Base-by-base conservation (phyloP, 1,284 basidiomycete genomes). In the Amylostereum areolatum region DNA sequence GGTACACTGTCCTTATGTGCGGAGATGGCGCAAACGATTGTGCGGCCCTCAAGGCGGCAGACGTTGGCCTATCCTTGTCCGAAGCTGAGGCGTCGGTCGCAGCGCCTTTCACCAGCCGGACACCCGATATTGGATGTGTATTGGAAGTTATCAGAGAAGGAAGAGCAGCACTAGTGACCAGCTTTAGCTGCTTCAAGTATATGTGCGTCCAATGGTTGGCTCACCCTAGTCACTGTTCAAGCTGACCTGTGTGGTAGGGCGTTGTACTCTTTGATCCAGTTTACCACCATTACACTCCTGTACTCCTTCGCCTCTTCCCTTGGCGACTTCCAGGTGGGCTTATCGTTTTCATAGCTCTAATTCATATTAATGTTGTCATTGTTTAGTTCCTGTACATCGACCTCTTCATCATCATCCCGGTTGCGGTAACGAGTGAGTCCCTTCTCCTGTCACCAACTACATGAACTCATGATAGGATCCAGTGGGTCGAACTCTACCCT, bases 71-170 rank as follows among this genome's bases (percentile, higher is more conserved):
- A 44, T 98, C 95, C 3, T 70, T 99, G 11, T 97, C 93, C 0
- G 97, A 99, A 66, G 97, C 97, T 0, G 97, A 99, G 67, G 97
- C 97, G 2, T 96, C 92, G 11, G 96, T 99, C n/a, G 97, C 97
- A 3, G 97, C 97, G 8, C 97, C 97, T 1, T 99, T 99, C 68
- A 99, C 97, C 3, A 90, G 89, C 54, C 87, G 85, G 41, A 91
- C 85, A 1, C 92, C 96, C 5, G 97, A 99, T 68, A 97, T 99
- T 59, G 83, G 88, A 27, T 99, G 97, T 64, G 92, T 98, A 42
- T 80, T 98, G 43, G 94, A 99, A 59, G 89, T 99, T 49, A 97
- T 99, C 72, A 91, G 87, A 59, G 94, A 98, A 64, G 97, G 97
- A 1, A 77, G 97, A 42, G 92, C 93, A 5, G 95, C 97, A 2